Evolutionary conservation across 2,329 filamentous ascomycete genomes (phyloP).

Genomic region (Chrysosporium keratinophilum): DNA sequence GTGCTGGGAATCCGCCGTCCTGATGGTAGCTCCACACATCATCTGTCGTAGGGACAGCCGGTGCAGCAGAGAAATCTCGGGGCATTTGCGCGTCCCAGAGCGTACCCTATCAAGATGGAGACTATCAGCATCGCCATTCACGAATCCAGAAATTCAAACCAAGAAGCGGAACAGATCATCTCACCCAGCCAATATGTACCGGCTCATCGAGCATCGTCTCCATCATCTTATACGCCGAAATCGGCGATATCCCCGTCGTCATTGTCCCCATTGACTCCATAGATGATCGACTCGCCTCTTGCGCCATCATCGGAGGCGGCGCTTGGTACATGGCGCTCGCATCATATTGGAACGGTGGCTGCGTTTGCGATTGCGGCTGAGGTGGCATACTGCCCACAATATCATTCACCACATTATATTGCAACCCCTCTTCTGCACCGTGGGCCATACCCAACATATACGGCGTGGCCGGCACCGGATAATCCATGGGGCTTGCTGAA

Average conservation of each 20-base stretch:
- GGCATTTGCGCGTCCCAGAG: no score
- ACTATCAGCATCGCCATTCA: no score
- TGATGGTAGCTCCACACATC: no score
- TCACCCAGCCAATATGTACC: slow-evolving; percentile 7
- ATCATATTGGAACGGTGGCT: neutral
- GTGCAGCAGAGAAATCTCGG: no score
- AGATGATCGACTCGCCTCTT: neutral
- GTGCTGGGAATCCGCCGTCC: no score
- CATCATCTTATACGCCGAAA: slow-evolving; percentile 5
- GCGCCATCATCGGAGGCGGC: neutral
- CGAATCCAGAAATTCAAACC: neutral
- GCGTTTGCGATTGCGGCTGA: neutral
- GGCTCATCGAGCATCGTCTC: slow-evolving; percentile 6
- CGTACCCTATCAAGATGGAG: no score
- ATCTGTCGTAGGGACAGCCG: no score
- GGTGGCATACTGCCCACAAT: neutral
- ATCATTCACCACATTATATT: neutral
- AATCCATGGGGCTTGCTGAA: neutral
- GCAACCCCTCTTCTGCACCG: neutral
- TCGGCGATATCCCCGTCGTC: slow-evolving; percentile 1
- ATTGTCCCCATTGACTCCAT: neutral
- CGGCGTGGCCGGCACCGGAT: neutral
- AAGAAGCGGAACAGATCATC: neutral
- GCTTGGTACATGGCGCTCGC: neutral
- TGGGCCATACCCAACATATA: neutral